phyloP scores from a whole-genome alignment of 805 yeast genomes.

The Monosporozyma siamensis region DNA sequence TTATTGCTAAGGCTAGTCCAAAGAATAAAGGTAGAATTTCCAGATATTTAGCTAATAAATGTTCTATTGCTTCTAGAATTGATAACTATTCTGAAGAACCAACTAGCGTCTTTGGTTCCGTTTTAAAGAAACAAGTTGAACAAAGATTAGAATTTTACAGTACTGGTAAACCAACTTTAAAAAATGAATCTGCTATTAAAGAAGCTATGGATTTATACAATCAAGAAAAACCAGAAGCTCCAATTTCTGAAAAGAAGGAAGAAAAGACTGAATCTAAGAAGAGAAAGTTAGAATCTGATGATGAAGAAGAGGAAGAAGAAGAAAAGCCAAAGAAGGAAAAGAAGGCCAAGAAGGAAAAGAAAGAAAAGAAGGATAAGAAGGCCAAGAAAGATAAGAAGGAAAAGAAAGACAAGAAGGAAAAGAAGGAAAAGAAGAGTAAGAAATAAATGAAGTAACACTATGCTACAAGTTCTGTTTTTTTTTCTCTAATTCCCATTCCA shows the following conservation, averaged over 20 bases:
- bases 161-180: constrained; percentile 94
- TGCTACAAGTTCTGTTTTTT: neutral
- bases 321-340: constrained; percentile 30
- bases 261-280: constrained; percentile 21
- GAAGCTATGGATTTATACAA: constrained; percentile 70
- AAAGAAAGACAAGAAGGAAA: constrained; percentile 41
- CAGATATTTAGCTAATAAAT: constrained; percentile 96
- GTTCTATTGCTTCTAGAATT: constrained; percentile 97
- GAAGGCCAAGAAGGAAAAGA: constrained; percentile 39
- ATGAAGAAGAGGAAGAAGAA: constrained; percentile 27
- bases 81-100: constrained; percentile 97
- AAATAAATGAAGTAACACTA: constrained; percentile 24
- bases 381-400: constrained; percentile 42
- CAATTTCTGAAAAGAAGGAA: constrained; percentile 28
- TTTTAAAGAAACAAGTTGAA: constrained; percentile 93
- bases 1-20: constrained; percentile 86
- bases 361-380: constrained; percentile 43
- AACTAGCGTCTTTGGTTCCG: constrained; percentile 77
- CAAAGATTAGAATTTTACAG: constrained; percentile 93
- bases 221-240: constrained; percentile 38
- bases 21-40: constrained; percentile 99
- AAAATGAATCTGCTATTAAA: constrained; percentile 88
- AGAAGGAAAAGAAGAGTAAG: constrained; percentile 38
- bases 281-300: constrained; percentile 29
- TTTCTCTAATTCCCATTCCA: neutral